A percentile compares a stretch with the other conserved stretches of the same genome.
Conservation (phyloP, 805 yeast species). For the Ogataea pilisensis region DNA sequence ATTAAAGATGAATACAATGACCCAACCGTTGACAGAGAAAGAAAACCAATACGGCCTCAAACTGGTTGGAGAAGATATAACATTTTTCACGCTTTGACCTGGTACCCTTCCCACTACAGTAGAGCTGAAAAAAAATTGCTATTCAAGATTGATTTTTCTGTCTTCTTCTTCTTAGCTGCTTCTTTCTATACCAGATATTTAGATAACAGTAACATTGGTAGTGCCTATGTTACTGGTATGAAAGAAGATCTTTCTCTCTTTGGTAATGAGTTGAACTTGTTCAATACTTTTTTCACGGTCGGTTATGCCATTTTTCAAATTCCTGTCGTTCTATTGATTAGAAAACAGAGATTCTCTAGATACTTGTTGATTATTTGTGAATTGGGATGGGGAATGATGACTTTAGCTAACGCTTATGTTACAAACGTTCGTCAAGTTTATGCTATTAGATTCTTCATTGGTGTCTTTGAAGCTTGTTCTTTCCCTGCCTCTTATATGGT, state of each 20-base stretch:
- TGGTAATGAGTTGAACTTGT: constrained; percentile 22
- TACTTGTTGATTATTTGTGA: constrained; percentile 51
- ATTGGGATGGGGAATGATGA: constrained; percentile 34
- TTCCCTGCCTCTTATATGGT: constrained; percentile 58
- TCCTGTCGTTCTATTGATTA: constrained; percentile 48
- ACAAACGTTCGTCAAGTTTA: constrained; percentile 45
- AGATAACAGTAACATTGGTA: constrained; percentile 51
- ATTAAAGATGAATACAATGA: constrained; percentile 14
- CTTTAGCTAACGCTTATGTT: constrained; percentile 37
- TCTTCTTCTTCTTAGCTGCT: constrained; percentile 26
- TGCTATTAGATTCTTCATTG: constrained; percentile 58
- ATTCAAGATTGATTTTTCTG: constrained; percentile 3
- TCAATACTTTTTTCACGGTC: constrained; percentile 25
- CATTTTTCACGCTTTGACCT: constrained; percentile 11
- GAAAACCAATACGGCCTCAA: constrained; percentile 4
- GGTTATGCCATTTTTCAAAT: constrained; percentile 61
- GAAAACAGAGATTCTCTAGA: constrained; percentile 48
- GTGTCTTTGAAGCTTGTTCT: constrained; percentile 56
- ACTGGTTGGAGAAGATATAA: constrained; percentile 8
- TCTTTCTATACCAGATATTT: constrained; percentile 51
- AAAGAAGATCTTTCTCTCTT: constrained; percentile 37
- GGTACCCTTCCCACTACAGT: constrained; percentile 17
- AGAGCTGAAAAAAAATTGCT: constrained; percentile 4
- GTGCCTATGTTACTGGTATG: constrained; percentile 69
- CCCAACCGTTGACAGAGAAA: constrained; percentile 10